A percentile compares a stretch with the other conserved stretches of the same genome.
phyloP scores from a whole-genome alignment of 768 basidiomycete species.

The Russula foetens region DNA sequence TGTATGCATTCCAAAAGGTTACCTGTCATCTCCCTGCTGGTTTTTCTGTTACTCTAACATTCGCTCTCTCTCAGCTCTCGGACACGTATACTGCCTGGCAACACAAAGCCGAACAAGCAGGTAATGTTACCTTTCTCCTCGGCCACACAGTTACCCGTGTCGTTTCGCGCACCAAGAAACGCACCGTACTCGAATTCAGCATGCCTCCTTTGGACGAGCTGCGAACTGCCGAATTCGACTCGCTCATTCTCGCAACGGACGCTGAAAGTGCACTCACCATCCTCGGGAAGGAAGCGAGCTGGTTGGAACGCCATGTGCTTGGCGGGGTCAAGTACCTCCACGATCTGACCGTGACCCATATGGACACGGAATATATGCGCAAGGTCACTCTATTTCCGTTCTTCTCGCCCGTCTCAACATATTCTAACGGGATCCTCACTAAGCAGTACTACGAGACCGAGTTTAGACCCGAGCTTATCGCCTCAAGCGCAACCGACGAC shows the following conservation, averaged over 20 bases:
- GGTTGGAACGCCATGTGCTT: constrained; percentile 34
- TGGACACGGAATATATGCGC: constrained; percentile 38
- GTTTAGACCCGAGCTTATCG: constrained; percentile 30
- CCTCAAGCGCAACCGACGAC: constrained; percentile 17
- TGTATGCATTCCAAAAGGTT: constrained; percentile 33
- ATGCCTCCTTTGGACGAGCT: constrained; percentile 1
- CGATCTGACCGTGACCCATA: constrained; percentile 46
- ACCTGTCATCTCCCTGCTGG: not conserved
- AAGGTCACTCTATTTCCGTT: constrained; percentile 26
- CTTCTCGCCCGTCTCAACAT: not conserved
- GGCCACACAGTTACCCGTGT: constrained; percentile 24
- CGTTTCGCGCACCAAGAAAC: constrained; percentile 16
- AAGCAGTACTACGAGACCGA: constrained; percentile 34
- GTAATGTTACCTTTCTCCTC: constrained; percentile 25
- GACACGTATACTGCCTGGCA: constrained; percentile 29
- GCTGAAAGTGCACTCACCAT: constrained; percentile 38
- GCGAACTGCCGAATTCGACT: constrained; percentile 28
- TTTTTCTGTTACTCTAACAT: not conserved
- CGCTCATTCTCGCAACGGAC: constrained; percentile 37
- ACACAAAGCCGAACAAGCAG: constrained; percentile 20
- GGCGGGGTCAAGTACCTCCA: constrained; percentile 39
- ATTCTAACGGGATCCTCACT: not conserved
- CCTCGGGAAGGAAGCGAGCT: constrained; percentile 32
- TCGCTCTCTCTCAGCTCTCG: constrained; percentile 18
- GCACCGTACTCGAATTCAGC: constrained; percentile 23